phyloP scores from a whole-genome alignment of 768 basidiomycete genomes.

The Amanita rubescens region DNA sequence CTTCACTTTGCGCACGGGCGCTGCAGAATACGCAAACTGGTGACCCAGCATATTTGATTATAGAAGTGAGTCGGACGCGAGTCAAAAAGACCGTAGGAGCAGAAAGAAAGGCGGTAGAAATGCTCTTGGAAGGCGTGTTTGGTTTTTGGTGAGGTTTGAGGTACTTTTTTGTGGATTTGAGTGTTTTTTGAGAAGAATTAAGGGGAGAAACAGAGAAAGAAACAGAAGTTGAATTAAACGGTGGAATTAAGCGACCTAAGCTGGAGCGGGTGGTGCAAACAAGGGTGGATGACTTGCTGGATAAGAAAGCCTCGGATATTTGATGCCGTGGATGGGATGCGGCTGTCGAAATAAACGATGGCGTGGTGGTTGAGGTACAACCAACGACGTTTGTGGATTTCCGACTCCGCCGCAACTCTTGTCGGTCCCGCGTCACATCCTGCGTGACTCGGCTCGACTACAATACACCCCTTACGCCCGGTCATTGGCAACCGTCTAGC shows the following conservation, averaged over 20 bases:
- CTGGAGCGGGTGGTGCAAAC: slow-evolving; percentile 12
- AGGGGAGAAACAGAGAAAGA: slow-evolving; percentile 18
- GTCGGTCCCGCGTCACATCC: slow-evolving; percentile 24
- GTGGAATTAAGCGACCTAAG: slow-evolving; percentile 17
- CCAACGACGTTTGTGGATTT: slow-evolving; percentile 33
- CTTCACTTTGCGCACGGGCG: slow-evolving; percentile 86
- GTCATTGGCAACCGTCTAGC: too few relatives aligned
- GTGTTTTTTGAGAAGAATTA: slow-evolving; percentile 23
- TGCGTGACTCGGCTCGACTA: background rate
- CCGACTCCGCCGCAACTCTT: slow-evolving; percentile 37
- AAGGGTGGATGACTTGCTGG: slow-evolving; percentile 3
- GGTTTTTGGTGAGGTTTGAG: slow-evolving; percentile 16
- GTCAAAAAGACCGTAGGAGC: background rate
- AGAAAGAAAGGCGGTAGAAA: too few relatives aligned
- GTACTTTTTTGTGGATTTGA: slow-evolving; percentile 22
- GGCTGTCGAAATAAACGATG: slow-evolving; percentile 20
- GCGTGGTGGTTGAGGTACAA: slow-evolving; percentile 40
- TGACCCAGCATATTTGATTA: slow-evolving; percentile 46
- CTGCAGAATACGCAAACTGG: slow-evolving; percentile 74
- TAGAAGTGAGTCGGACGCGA: slow-evolving; percentile 8
- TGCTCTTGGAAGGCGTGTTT: slow-evolving; percentile 17
- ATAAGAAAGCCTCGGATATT: slow-evolving; percentile 15
- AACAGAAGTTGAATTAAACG: slow-evolving; percentile 24
- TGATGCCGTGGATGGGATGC: slow-evolving; percentile 18
- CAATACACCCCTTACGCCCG: too few relatives aligned